Evolutionary conservation across 495 filamentous ascomycete genomes (phyloP).

Genomic region (Penicillium taxi): DNA sequence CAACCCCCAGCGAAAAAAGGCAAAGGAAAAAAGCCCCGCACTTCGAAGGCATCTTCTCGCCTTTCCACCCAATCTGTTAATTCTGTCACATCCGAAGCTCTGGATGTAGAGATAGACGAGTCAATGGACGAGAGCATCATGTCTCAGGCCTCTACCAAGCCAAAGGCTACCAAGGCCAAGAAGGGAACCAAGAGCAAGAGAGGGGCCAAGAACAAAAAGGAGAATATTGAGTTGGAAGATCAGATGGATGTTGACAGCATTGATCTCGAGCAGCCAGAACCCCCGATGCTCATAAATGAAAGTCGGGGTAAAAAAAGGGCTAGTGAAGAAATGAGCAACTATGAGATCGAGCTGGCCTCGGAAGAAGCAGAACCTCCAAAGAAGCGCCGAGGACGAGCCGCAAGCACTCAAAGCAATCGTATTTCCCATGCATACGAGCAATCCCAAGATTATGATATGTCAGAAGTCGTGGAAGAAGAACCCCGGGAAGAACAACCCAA

Average conservation of each 20-base stretch:
- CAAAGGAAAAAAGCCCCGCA: constrained; percentile 48
- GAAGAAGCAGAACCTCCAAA: constrained; percentile 37
- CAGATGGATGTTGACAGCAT: constrained; percentile 26
- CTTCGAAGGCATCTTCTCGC: constrained; percentile 58
- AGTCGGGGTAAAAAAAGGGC: constrained; percentile 55
- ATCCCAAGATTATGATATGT: constrained; percentile 16
- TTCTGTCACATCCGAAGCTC: constrained; percentile 45
- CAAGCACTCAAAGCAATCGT: constrained; percentile 41
- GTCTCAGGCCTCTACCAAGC: constrained; percentile 44
- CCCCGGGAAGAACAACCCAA: constrained; percentile 16
- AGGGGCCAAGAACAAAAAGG: constrained; percentile 46
- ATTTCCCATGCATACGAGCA: constrained; percentile 18
- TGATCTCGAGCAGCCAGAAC: constrained; percentile 25
- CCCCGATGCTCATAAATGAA: no score
- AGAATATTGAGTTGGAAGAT: constrained; percentile 46
- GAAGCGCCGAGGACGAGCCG: constrained; percentile 64
- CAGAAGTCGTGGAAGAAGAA: constrained; percentile 17
- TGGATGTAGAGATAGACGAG: constrained; percentile 50
- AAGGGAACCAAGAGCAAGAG: constrained; percentile 35
- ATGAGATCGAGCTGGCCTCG: constrained; percentile 23
- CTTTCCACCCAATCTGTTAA: constrained; percentile 60
- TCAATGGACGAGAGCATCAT: constrained; percentile 58
- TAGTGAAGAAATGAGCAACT: constrained; percentile 53
- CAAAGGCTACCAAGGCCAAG: constrained; percentile 51
- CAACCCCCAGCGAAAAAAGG: constrained; percentile 35